Evolutionary conservation across 2,329 filamentous ascomycete genomes (phyloP).

Genomic region (Pseudogymnoascus sp.): DNA sequence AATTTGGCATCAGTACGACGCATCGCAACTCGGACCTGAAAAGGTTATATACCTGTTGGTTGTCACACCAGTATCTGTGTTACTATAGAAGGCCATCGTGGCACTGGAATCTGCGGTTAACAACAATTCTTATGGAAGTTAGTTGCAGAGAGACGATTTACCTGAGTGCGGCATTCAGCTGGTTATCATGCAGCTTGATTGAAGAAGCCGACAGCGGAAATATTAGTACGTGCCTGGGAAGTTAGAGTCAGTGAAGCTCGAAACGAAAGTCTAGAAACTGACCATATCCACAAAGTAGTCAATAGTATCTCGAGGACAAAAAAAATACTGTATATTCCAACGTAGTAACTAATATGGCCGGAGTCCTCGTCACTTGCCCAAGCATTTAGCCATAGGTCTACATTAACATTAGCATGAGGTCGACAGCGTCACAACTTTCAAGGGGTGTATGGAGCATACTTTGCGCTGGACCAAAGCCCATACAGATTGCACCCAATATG

Average conservation of each 20-base stretch:
- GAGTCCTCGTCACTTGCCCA: not conserved
- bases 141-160: not conserved
- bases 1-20: not conserved
- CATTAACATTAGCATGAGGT: not conserved
- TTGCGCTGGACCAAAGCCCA: not conserved
- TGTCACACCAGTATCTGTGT: slow-evolving; percentile 18
- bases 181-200: slow-evolving; percentile 1
- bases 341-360: not conserved
- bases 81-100: slow-evolving; percentile 14
- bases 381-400: not conserved
- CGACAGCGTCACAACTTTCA: not conserved
- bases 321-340: slow-evolving; percentile 8
- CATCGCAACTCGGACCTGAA: no score
- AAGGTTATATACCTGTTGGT: slow-evolving; percentile 13
- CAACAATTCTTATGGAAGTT: not conserved
- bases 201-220: not conserved
- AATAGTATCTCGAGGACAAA: not conserved
- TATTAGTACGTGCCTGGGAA: not conserved
- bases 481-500: not conserved
- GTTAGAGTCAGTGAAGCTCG: not conserved
- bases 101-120: not conserved
- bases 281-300: not conserved
- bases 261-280: not conserved
- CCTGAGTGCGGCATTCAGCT: not conserved
- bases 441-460: not conserved